Conservation (phyloP, 805 yeast genomes). For the Wickerhamiella allomyrinae region DNA sequence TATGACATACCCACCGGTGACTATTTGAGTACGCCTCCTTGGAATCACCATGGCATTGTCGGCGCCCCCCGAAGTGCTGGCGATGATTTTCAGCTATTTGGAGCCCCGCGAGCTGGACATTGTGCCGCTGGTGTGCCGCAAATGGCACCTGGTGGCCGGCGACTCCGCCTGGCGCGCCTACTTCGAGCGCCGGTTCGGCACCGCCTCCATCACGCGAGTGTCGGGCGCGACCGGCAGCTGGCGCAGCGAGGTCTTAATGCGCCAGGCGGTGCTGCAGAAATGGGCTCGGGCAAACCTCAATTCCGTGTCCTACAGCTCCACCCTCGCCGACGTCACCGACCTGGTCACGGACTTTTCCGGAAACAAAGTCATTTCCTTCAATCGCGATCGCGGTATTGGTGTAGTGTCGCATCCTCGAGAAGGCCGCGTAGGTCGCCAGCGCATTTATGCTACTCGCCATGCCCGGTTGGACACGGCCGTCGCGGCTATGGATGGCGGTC, state of each 20-base stretch:
- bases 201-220: constrained; percentile 16
- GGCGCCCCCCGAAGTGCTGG: constrained; percentile 18
- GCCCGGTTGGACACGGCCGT: constrained; percentile 10
- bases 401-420: constrained; percentile 20
- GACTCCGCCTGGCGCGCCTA: constrained; percentile 22
- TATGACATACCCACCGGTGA: too few relatives aligned
- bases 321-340: constrained; percentile 13
- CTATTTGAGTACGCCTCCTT: too few relatives aligned
- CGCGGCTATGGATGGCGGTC: constrained; percentile 17
- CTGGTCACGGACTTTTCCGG: constrained; percentile 17
- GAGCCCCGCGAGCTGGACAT: constrained; percentile 18
- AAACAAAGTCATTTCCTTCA: constrained; percentile 15
- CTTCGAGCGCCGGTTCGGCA: constrained; percentile 17
- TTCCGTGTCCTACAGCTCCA: constrained; percentile 16
- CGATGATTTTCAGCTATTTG: constrained; percentile 16
- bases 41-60: neutral
- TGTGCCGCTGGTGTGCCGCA: constrained; percentile 19
- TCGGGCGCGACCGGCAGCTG: constrained; percentile 12
- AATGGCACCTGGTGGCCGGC: constrained; percentile 20
- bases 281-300: constrained; percentile 20
- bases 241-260: constrained; percentile 20
- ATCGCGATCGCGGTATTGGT: constrained; percentile 18
- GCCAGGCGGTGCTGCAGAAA: constrained; percentile 16
- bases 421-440: constrained; percentile 19
- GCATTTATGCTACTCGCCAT: constrained; percentile 14